Evolutionary conservation across 139 green algal species (phyloP).

Genomic region (Closterium sp.): DNA sequence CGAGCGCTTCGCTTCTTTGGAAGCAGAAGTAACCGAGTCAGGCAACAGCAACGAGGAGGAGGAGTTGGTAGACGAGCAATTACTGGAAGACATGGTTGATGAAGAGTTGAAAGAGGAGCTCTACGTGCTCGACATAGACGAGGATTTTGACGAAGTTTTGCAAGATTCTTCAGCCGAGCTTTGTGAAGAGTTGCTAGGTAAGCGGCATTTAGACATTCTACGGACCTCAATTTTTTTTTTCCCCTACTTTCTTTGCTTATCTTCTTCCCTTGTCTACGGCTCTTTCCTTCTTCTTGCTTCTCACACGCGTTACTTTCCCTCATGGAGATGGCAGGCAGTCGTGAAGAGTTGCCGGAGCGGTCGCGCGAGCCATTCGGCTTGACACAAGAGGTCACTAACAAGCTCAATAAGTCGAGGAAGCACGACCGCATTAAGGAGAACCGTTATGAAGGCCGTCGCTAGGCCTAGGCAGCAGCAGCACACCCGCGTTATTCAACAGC

Average conservation of each 20-base stretch:
- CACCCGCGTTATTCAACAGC: background rate
- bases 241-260: background rate
- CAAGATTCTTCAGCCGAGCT: background rate
- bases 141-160: background rate
- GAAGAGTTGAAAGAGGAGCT: background rate
- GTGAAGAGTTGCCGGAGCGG: background rate
- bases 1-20: conserved; percentile 5
- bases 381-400: conserved; percentile 10
- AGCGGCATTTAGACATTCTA: background rate
- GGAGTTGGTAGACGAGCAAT: background rate
- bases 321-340: background rate
- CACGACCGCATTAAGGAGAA: background rate
- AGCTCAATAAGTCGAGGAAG: conserved; percentile 1
- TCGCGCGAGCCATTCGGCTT: background rate
- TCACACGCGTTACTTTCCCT: background rate
- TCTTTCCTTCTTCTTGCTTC: background rate
- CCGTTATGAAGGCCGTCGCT: background rate
- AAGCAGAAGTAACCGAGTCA: background rate
- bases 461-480: background rate
- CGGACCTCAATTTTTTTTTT: background rate
- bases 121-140: background rate
- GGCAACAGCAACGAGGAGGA: background rate
- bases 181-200: background rate
- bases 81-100: background rate
- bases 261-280: no score